phyloP scores from a whole-genome alignment of 2,329 filamentous ascomycete genomes.

The Phaeophleospora eucalypticola region DNA sequence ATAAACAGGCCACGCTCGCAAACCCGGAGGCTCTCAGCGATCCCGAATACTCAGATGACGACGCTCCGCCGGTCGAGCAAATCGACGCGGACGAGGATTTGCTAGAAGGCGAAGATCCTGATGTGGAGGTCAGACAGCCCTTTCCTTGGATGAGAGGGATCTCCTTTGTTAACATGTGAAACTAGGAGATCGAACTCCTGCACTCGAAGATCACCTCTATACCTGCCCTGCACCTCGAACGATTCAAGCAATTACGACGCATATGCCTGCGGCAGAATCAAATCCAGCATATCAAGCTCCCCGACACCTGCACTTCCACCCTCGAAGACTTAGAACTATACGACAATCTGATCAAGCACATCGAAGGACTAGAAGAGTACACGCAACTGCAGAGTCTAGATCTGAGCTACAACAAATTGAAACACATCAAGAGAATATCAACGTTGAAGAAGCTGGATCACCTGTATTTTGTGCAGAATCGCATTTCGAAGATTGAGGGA shows the following conservation, averaged over 20 bases:
- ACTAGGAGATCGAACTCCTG: slow-evolving; percentile 80
- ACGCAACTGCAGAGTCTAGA: slow-evolving; percentile 74
- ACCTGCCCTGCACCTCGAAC: slow-evolving; percentile 70
- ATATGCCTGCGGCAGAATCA: slow-evolving; percentile 91
- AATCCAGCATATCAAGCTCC: slow-evolving; percentile 74
- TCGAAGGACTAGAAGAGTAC: slow-evolving; percentile 76
- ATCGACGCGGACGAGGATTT: slow-evolving; percentile 75
- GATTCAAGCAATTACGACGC: slow-evolving; percentile 66
- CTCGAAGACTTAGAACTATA: slow-evolving; percentile 88
- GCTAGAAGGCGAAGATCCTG: slow-evolving; percentile 54
- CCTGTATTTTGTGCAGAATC: slow-evolving; percentile 91
- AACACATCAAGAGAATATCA: slow-evolving; percentile 86
- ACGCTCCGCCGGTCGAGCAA: slow-evolving; percentile 64
- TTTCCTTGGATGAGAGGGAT: neutral
- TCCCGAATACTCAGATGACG: slow-evolving; percentile 75
- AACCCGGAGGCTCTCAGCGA: slow-evolving; percentile 83
- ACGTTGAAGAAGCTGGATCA: slow-evolving; percentile 76
- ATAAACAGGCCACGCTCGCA: slow-evolving; percentile 62
- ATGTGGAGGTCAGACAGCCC: slow-evolving; percentile 42
- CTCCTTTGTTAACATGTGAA: slow-evolving; percentile 8
- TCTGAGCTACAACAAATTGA: slow-evolving; percentile 98
- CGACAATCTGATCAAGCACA: slow-evolving; percentile 88
- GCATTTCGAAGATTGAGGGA: slow-evolving; percentile 82
- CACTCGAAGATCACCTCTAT: slow-evolving; percentile 81
- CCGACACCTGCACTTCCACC: slow-evolving; percentile 59